Evolutionary conservation across 768 basidiomycete genomes (phyloP).

Genomic region (Lanmaoa rubissima): DNA sequence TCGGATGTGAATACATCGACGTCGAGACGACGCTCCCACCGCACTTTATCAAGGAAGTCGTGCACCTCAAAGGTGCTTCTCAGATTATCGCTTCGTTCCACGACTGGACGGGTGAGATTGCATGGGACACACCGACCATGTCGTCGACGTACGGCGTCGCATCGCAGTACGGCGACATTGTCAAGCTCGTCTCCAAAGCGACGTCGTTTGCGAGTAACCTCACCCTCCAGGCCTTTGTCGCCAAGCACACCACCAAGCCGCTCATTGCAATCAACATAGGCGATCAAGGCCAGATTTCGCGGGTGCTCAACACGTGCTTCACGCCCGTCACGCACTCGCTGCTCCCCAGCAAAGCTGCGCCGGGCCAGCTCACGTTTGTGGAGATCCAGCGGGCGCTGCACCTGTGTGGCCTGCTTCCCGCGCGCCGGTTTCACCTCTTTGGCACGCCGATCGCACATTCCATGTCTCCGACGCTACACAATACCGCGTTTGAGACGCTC

Average conservation of each 20-base stretch:
- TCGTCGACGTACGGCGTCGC: conserved; percentile 71
- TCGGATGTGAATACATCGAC: conserved; percentile 92
- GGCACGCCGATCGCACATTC: conserved; percentile 87
- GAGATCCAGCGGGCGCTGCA: conserved; percentile 83
- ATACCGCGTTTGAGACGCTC: conserved; percentile 76
- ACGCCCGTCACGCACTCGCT: conserved; percentile 89
- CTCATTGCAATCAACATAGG: conserved; percentile 97
- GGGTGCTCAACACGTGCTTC: conserved; percentile 81
- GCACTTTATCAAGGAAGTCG: conserved; percentile 56
- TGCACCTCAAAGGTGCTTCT: conserved; percentile 63
- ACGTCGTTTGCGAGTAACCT: conserved; percentile 74
- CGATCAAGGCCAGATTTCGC: conserved; percentile 81
- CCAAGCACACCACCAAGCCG: conserved; percentile 62
- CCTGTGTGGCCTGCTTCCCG: conserved; percentile 75
- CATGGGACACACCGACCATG: conserved; percentile 71
- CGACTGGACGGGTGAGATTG: conserved; percentile 84
- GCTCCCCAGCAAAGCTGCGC: conserved; percentile 84
- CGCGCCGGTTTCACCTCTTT: conserved; percentile 79
- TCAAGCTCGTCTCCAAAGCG: conserved; percentile 92
- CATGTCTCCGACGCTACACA: conserved; percentile 92
- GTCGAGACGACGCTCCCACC: conserved; percentile 80
- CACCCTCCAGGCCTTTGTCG: conserved; percentile 68
- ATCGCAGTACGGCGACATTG: conserved; percentile 72
- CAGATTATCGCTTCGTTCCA: conserved; percentile 93
- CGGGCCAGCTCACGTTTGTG: conserved; percentile 87